Evolutionary conservation across 106 monocot species (phyloP).

Genomic region (Dendrobium officinale): DNA sequence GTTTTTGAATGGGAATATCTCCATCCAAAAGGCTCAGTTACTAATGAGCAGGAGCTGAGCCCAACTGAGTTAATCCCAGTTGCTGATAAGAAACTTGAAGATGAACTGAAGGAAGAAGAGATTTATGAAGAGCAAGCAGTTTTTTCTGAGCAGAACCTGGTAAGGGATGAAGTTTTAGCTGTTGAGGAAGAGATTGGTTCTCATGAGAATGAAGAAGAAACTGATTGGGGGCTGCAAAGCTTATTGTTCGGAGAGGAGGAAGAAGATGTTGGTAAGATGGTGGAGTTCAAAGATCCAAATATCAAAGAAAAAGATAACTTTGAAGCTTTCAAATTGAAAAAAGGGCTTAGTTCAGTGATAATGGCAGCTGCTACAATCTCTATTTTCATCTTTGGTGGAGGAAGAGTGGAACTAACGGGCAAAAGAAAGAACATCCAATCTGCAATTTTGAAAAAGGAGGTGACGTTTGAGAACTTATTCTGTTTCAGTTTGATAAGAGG

Average conservation of each 20-base stretch:
- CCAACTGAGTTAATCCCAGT: not conserved
- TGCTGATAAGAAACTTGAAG: not conserved
- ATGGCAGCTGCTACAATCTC: not conserved
- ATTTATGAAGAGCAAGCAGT: not conserved
- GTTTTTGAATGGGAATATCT: conserved; percentile 4
- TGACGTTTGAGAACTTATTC: not conserved
- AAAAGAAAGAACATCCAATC: not conserved
- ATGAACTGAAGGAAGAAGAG: not conserved
- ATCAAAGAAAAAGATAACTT: not conserved
- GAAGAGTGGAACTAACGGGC: not conserved
- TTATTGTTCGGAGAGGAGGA: not conserved
- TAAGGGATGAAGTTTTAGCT: not conserved
- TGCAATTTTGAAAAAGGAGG: not conserved
- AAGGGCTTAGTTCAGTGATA: not conserved
- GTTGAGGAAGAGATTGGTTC: not conserved
- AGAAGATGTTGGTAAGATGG: not conserved
- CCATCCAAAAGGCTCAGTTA: not conserved
- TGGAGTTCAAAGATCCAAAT: not conserved
- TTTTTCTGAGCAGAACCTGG: not conserved
- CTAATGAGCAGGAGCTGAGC: not conserved
- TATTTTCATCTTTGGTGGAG: not conserved
- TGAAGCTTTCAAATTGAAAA: not conserved
- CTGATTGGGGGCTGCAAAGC: not conserved
- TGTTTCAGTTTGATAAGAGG: not conserved
- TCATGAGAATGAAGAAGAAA: not conserved